Conservation (phyloP, 1,284 basidiomycete genomes). For the Ustilago lituana region DNA sequence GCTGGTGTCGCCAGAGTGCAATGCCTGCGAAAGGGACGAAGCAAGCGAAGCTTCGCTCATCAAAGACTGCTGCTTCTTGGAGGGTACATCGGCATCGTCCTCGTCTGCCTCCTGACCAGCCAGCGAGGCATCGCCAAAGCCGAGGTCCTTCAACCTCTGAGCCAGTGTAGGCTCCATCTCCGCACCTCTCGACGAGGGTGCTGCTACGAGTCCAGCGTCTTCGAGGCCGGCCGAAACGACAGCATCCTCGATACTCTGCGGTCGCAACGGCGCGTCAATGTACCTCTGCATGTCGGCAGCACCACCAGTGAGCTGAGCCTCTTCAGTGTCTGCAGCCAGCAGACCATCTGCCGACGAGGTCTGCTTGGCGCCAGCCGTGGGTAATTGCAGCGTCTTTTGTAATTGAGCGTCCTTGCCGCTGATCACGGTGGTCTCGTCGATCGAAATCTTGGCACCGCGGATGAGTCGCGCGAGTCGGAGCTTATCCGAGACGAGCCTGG, state of each 20-base stretch:
- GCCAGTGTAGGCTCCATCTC: conserved; percentile 54
- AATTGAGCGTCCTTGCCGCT: conserved; percentile 33
- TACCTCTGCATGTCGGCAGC: conserved; percentile 49
- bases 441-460: conserved; percentile 59
- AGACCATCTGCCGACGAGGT: conserved; percentile 7
- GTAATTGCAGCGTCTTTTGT: conserved; percentile 26
- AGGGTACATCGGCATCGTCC: conserved; percentile 29
- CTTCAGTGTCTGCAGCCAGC: conserved; percentile 30
- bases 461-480: conserved; percentile 52
- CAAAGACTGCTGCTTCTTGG: conserved; percentile 62
- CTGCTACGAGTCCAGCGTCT: conserved; percentile 25
- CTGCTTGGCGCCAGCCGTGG: conserved; percentile 15
- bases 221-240: conserved; percentile 26
- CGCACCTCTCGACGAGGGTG: conserved; percentile 8
- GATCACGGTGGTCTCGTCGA: conserved; percentile 47
- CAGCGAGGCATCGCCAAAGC: conserved; percentile 34
- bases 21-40: conserved; percentile 91
- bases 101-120: conserved; percentile 42
- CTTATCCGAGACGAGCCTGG: conserved; percentile 34
- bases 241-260: conserved; percentile 33
- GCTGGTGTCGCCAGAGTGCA: conserved; percentile 91
- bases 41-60: conserved; percentile 87
- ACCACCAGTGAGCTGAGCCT: conserved; percentile 42
- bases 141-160: conserved; percentile 54
- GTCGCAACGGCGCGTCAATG: conserved; percentile 41